Evolutionary conservation across 2,329 filamentous ascomycete species (phyloP).

Genomic region (Mycocentrospora acerina): DNA sequence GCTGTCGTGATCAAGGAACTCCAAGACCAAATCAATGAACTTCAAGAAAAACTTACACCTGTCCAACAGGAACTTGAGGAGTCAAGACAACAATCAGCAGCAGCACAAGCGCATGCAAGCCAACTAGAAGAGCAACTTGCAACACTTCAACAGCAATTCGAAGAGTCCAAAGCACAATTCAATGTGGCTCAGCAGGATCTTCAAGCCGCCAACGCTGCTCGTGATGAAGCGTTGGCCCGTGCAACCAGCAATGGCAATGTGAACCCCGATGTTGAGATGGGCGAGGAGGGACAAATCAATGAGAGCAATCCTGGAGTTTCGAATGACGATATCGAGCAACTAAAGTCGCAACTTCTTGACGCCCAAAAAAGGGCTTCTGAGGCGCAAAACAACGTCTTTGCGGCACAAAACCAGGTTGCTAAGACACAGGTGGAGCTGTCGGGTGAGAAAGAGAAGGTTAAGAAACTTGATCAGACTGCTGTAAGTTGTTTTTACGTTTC

Average conservation of each 20-base stretch:
- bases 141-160: conserved; percentile 46
- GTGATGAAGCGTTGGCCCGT: conserved; percentile 61
- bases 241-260: conserved; percentile 47
- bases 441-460: conserved; percentile 61
- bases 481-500: conserved; percentile 21
- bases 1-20: conserved; percentile 55
- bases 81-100: conserved; percentile 42
- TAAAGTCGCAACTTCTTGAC: conserved; percentile 41
- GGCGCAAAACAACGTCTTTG: conserved; percentile 41
- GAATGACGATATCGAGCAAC: conserved; percentile 34
- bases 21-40: conserved; percentile 56
- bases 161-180: conserved; percentile 22
- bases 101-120: conserved; percentile 17
- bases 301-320: conserved; percentile 30
- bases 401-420: conserved; percentile 41
- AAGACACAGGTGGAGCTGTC: conserved; percentile 45
- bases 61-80: conserved; percentile 61
- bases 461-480: conserved; percentile 64
- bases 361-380: conserved; percentile 26
- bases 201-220: conserved; percentile 61
- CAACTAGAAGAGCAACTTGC: conserved; percentile 60
- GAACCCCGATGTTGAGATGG: conserved; percentile 28
- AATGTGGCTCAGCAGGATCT: conserved; percentile 48
- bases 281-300: conserved; percentile 52
- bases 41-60: conserved; percentile 39